Evolutionary conservation across 2,329 filamentous ascomycete species (phyloP), one percentile per base, ranked within the genome.

Genomic region (Ophiostoma sp.): DNA sequence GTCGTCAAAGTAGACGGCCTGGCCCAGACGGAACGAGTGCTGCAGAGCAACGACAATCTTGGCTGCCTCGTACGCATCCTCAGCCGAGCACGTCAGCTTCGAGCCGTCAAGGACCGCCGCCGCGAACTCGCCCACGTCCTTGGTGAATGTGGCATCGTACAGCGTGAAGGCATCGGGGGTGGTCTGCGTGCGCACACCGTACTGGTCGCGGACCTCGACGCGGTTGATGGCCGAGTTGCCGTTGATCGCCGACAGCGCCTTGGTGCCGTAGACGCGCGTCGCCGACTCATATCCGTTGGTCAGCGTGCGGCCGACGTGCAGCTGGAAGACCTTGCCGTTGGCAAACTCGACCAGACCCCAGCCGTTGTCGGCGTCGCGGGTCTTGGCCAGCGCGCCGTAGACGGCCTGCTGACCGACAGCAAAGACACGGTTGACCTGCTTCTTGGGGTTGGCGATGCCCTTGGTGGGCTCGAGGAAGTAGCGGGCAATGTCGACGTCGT

Each of bases 301-400:
- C 75, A 80, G 78, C 42, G 80, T 82, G 70, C 81, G 79, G 39
- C 80, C 79, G 66, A 78, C 77, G 76, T 80, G 79, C 39, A 79
- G 77, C 55, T 79, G 79, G 8, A 80, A 78, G 39, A 82, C 78
- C 74, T 81, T 81, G 28, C 81, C 80, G 71, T 79, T 81, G 76
- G 78, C 77, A 76, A 81, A 82, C 74, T 82, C 81, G 11, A 82
- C 79, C 8, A 82, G 74, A 2, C 77, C 81, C 71, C 80, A 78
- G 7, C 78, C 81, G 71, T 82, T 82, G 75, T 82, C 81, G 12
- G 73, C 75, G 74, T 79, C 78, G 63, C 76, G 76, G 42, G 76
- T 75, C 73, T 77, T 74, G 45, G 77, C 76, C 1, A 81, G 78
- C 15, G 82, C 80, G 9, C 78, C 74, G 19, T 79, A 76, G 63